Percentiles rank a stretch among this genome's conserved stretches.
These are phyloP conservation scores for Phytophthora pseudosyringae DNA, from an alignment of 352 stramenopile genomes.

Conservation along the genomic window DNA sequence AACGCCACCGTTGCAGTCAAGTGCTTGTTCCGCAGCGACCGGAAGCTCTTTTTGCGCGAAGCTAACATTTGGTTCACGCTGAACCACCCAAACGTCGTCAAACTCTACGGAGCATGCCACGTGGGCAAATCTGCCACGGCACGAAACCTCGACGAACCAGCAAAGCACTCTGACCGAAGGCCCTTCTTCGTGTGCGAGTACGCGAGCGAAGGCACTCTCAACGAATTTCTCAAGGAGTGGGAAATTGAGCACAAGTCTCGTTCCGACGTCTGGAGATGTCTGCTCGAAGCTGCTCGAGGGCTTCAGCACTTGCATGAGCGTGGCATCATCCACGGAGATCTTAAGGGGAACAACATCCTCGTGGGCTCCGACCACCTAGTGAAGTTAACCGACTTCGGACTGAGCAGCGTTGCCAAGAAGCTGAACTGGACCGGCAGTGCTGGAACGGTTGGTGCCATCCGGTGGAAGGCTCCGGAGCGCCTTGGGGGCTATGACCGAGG, in stretches of 20 bases:
- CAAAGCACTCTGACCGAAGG: constrained; percentile 17
- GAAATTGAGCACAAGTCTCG: constrained; percentile 20
- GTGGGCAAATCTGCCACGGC: constrained; percentile 25
- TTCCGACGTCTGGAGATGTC: constrained; percentile 25
- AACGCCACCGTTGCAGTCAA: constrained; percentile 46
- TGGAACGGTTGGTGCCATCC: constrained; percentile 29
- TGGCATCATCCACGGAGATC: constrained; percentile 75
- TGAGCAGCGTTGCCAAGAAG: constrained; percentile 33
- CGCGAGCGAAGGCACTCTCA: constrained; percentile 34
- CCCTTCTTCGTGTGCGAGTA: constrained; percentile 47
- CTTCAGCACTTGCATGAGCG: constrained; percentile 40
- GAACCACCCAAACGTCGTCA: constrained; percentile 49
- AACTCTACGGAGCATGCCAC: constrained; percentile 47
- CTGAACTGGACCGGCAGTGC: constrained; percentile 10
- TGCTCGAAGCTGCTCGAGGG: constrained; percentile 35
- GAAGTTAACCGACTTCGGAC: constrained; percentile 48
- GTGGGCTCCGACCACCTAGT: constrained; percentile 46
- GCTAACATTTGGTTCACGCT: constrained; percentile 43
- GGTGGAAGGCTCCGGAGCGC: constrained; percentile 45
- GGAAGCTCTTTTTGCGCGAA: constrained; percentile 42
- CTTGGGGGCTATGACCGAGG: constrained; percentile 23
- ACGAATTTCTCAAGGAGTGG: constrained; percentile 28
- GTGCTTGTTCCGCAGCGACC: constrained; percentile 36
- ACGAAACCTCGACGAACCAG: constrained; percentile 24
- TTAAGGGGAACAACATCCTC: constrained; percentile 75